Conservation (phyloP, 2,329 filamentous ascomycete genomes). For the Calonectria crousiana region DNA sequence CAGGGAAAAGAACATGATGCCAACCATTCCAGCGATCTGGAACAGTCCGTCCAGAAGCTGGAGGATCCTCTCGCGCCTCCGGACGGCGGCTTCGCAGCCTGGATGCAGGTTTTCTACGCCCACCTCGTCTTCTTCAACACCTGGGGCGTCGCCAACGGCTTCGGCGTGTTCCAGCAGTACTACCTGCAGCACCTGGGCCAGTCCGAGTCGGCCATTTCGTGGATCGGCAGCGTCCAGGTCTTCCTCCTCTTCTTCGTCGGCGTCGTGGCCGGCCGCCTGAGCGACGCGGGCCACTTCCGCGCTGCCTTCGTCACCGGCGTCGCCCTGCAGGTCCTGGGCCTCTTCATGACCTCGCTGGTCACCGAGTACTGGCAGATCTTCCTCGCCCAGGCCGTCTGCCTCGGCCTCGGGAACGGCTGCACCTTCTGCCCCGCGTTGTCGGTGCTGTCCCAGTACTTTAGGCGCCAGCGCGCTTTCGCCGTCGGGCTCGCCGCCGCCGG, state of each 20-base stretch:
- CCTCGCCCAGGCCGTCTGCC: conserved; percentile 61
- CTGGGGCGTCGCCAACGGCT: conserved; percentile 61
- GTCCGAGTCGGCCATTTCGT: conserved; percentile 54
- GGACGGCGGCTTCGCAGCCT: conserved; percentile 41
- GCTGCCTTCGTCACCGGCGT: conserved; percentile 53
- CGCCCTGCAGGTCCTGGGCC: conserved; percentile 55
- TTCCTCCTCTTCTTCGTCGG: conserved; percentile 58
- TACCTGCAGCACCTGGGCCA: conserved; percentile 52
- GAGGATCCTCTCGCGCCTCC: conserved; percentile 10
- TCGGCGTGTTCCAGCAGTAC: conserved; percentile 60
- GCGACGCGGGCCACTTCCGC: conserved; percentile 59
- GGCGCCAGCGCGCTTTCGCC: conserved; percentile 64
- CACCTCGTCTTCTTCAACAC: conserved; percentile 58
- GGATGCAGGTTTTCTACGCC: conserved; percentile 48
- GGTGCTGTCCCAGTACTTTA: conserved; percentile 73
- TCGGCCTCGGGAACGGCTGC: conserved; percentile 65
- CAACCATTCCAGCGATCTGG: conserved; percentile 19
- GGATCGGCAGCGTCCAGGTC: conserved; percentile 59
- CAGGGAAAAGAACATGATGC: conserved; percentile 8
- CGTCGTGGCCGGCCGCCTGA: conserved; percentile 55
- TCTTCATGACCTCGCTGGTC: conserved; percentile 58
- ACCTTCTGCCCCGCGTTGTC: conserved; percentile 70
- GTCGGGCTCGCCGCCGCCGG: conserved; percentile 71
- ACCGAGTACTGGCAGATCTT: conserved; percentile 63
- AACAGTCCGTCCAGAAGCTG: conserved; percentile 3